A percentile compares a stretch with the other conserved stretches of the same genome.
These are phyloP conservation scores for Gossypium longicalyx DNA, from an alignment of 345 rosid genomes.

Conservation along the genomic window DNA sequence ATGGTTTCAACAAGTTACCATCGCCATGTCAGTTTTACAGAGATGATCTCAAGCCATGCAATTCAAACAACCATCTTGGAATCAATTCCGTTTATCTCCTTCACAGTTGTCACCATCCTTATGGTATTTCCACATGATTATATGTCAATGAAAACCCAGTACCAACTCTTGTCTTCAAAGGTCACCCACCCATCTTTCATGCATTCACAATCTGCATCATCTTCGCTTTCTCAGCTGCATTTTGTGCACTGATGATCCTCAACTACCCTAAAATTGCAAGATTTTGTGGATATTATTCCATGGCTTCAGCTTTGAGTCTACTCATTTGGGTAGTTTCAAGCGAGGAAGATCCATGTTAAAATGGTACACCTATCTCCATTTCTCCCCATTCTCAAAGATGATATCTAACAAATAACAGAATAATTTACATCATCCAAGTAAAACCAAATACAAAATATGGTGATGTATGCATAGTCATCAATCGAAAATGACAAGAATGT, in stretches of 20 bases:
- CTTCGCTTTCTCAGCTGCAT: conserved; percentile 16
- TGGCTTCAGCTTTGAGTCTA: not conserved
- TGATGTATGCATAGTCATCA: conserved; percentile 1
- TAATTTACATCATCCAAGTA: not conserved
- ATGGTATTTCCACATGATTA: conserved; percentile 6
- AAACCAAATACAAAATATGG: not conserved
- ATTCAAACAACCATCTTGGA: conserved; percentile 9
- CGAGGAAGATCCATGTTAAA: too few relatives aligned
- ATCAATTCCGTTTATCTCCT: conserved; percentile 1
- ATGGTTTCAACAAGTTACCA: not conserved
- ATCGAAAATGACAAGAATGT: not conserved
- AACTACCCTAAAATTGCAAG: not conserved
- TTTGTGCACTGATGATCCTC: not conserved
- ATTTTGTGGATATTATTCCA: conserved; percentile 7
- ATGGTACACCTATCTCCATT: too few relatives aligned
- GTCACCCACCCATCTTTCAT: conserved; percentile 3
- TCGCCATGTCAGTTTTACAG: not conserved
- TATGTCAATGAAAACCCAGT: conserved; percentile 11
- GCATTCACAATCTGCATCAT: conserved; percentile 1
- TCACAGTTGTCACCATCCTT: not conserved
- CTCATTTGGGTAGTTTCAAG: not conserved
- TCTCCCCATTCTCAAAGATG: not conserved
- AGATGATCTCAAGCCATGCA: not conserved
- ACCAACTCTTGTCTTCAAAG: conserved; percentile 11
- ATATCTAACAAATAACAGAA: not conserved